A percentile compares a stretch with the other conserved stretches of the same genome.
These are phyloP conservation scores for Millerago galiae DNA, from an alignment of 805 yeast genomes.

Conservation along the genomic window DNA sequence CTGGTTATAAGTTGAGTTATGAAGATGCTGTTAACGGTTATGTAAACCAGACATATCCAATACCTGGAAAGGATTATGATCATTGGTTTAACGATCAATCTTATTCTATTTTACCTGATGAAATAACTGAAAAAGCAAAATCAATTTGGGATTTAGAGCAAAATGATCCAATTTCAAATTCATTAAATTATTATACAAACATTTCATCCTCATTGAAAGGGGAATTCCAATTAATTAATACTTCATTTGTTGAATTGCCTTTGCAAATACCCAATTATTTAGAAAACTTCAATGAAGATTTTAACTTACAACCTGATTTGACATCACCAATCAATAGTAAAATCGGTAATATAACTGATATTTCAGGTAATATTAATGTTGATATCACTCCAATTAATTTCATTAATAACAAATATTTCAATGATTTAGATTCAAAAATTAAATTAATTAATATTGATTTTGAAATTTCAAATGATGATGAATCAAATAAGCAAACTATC, in stretches of 20 bases:
- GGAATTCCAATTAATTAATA: constrained; percentile 24
- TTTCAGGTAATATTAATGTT: constrained; percentile 24
- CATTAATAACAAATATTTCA: constrained; percentile 20
- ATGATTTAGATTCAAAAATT: constrained; percentile 31
- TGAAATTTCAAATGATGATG: constrained; percentile 36
- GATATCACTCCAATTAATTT: constrained; percentile 17
- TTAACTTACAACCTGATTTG: constrained; percentile 5
- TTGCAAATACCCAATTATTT: constrained; percentile 19
- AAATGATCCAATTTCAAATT: constrained; percentile 6
- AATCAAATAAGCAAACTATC: constrained; percentile 43
- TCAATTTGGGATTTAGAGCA: constrained; percentile 44
- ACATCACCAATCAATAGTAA: not conserved
- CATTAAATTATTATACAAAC: constrained; percentile 32
- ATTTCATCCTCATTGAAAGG: constrained; percentile 45
- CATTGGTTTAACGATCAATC: constrained; percentile 44
- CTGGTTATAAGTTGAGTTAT: constrained; percentile 67
- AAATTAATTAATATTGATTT: constrained; percentile 32
- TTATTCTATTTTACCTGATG: constrained; percentile 55
- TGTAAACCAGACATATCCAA: constrained; percentile 50
- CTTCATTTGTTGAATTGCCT: constrained; percentile 14
- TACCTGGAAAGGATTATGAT: constrained; percentile 37
- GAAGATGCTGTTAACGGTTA: constrained; percentile 44
- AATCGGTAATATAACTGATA: constrained; percentile 28
- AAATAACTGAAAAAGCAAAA: constrained; percentile 40
- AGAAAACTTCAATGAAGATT: constrained; percentile 11